Conservation (phyloP, 2,329 filamentous ascomycete genomes). For the Fusarium paranaense region DNA sequence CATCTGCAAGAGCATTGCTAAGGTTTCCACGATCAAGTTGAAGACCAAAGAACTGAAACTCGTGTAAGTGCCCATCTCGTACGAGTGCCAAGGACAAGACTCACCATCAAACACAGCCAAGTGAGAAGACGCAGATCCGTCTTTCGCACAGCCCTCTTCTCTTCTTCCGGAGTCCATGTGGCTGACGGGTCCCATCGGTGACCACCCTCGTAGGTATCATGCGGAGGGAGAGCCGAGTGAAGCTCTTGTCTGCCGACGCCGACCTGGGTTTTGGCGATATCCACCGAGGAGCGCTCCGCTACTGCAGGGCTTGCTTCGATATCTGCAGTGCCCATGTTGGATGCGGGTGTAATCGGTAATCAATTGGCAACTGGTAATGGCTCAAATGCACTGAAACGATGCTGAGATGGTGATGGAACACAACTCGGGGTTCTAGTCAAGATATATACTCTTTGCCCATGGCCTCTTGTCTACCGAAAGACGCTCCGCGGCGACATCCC, state of each 20-base stretch:
- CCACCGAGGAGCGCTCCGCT: constrained; percentile 40
- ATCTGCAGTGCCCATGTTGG: constrained; percentile 42
- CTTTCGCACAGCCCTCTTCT: constrained; percentile 66
- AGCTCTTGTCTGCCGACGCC: constrained; percentile 55
- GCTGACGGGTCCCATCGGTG: constrained; percentile 56
- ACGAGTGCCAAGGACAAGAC: neutral
- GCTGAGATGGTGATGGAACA: neutral
- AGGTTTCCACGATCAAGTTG: constrained; percentile 74
- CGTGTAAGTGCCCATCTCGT: constrained; percentile 26
- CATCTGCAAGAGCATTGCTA: constrained; percentile 71
- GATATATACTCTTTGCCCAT: constrained; percentile 38
- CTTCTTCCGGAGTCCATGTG: constrained; percentile 68
- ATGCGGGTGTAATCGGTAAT: neutral
- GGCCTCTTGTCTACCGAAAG: constrained; percentile 28
- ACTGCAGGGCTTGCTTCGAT: constrained; percentile 45
- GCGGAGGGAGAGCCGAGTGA: constrained; percentile 44
- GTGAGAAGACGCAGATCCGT: constrained; percentile 56
- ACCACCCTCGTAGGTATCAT: constrained; percentile 53
- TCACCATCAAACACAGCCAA: constrained; percentile 58
- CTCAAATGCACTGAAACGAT: neutral
- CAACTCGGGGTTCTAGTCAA: constrained; percentile 25
- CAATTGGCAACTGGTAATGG: neutral
- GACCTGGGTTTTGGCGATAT: constrained; percentile 41
- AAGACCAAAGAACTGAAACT: constrained; percentile 66
- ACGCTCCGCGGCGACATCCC: constrained; percentile 28